Base-by-base conservation (phyloP, 2,329 filamentous ascomycete genomes). In the Cucurbitaria berberidis region DNA sequence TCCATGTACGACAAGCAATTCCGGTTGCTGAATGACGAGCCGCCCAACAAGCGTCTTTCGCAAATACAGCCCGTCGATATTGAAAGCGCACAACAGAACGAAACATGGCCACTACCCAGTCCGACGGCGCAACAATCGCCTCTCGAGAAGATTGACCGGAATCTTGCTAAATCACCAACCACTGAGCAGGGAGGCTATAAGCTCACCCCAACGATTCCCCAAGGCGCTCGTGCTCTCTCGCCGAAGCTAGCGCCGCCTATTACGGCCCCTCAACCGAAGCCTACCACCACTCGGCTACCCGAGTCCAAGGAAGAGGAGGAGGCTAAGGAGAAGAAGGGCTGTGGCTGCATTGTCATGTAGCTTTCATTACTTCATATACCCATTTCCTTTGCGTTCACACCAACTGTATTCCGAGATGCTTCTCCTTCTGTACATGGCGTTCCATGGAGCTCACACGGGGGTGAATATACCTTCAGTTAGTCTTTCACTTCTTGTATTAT, bases 1-100 rank as follows among this genome's bases (percentile, higher is more conserved):
- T 90, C 86, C 53, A 82, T 89, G 22, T 97, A 96, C 72, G 93
- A 96, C 76, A 90, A 86, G 58, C 88, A 96, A 54, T 95, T 97
- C 77, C 86, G 89, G 16, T 88, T 93, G 5, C 79, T 98, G 57
- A 95, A 90, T 32, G 84, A 89, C 43, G 84, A 89, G 21, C 64
- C 67, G 62, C 49, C 63, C 24, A 54, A 59, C 36, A 70, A 72
- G 45, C 66, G 68, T 18, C 57, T 69, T 38, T 69, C 74, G 59
- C 57, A 77, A 55, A 66, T 62, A 27, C 60, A 63, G 36, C 63
- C 68, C 2, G 47, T 69, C 6, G 70, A 69, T 10, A 45, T 72
- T 13, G 67, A 75, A 38, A 69, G 64, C 29, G 60, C 65, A 18
- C 56, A 60, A 34, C 55, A 68, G 48, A 59, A 69, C 18, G 64